A percentile compares a stretch with the other conserved stretches of the same genome.
Conservation (phyloP, 345 rosid genomes). For the Litchi chinensis region DNA sequence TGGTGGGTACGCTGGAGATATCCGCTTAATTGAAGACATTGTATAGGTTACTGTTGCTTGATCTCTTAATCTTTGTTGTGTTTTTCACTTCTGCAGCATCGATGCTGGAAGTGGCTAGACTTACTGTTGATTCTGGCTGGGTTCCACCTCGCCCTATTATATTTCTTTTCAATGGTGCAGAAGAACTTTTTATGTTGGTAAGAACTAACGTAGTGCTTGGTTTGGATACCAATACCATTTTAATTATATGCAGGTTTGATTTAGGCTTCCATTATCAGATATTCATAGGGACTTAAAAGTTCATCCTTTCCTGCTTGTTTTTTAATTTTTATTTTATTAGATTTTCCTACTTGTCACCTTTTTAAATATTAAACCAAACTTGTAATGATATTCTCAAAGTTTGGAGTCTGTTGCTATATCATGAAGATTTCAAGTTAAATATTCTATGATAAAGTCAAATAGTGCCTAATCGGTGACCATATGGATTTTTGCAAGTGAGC, state of each 20-base stretch:
- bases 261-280: conserved; percentile 4
- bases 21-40: conserved; percentile 12
- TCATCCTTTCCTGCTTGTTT: neutral
- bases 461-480: conserved; percentile 1
- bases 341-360: neutral
- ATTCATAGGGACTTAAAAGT: neutral
- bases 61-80: conserved; percentile 20
- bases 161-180: conserved; percentile 94
- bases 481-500: neutral
- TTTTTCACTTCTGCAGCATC: conserved; percentile 63
- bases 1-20: conserved; percentile 50
- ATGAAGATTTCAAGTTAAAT: conserved; percentile 7
- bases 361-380: neutral
- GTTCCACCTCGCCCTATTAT: conserved; percentile 80
- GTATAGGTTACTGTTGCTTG: conserved; percentile 1
- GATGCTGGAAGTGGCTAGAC: conserved; percentile 85
- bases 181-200: conserved; percentile 94
- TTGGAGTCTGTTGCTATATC: neutral
- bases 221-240: neutral
- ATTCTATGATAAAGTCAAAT: neutral
- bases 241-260: neutral
- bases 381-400: neutral
- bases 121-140: conserved; percentile 83
- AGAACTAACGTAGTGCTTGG: neutral
- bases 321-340: neutral